Conservation (phyloP, 148 eudicot species). For the Cornus kousa region DNA sequence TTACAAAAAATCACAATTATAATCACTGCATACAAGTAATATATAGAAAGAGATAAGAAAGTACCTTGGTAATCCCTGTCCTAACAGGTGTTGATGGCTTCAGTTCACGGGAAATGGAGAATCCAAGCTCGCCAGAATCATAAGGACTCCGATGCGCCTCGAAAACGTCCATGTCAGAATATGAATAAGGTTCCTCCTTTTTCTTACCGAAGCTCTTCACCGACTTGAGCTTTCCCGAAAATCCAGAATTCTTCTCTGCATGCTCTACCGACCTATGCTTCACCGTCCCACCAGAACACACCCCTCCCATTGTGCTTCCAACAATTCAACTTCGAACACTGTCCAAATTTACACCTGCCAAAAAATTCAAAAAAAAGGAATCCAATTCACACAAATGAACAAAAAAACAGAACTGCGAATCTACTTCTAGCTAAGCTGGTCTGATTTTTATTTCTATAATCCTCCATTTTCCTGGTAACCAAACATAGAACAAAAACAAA, state of each 20-base stretch:
- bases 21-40: background rate
- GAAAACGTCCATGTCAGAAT: conserved; percentile 23
- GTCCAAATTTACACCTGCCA: conserved; percentile 7
- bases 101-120: conserved; percentile 49
- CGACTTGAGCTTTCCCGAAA: conserved; percentile 52
- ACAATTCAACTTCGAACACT: conserved; percentile 5
- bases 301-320: conserved; percentile 50
- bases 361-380: background rate
- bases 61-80: conserved; percentile 45
- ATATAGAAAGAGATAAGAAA: background rate
- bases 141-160: conserved; percentile 27
- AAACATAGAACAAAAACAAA: background rate
- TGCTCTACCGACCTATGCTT: conserved; percentile 13
- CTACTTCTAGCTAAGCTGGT: no score
- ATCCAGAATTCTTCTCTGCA: conserved; percentile 23
- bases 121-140: conserved; percentile 56
- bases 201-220: conserved; percentile 38
- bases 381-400: no score
- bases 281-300: conserved; percentile 37
- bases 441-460: no score
- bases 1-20: background rate
- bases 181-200: conserved; percentile 25
- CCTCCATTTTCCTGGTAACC: background rate
- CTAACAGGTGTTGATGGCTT: conserved; percentile 54
- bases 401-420: no score